Evolutionary conservation across 305 asterid genomes (phyloP).

Genomic region (Petunia hybrid): DNA sequence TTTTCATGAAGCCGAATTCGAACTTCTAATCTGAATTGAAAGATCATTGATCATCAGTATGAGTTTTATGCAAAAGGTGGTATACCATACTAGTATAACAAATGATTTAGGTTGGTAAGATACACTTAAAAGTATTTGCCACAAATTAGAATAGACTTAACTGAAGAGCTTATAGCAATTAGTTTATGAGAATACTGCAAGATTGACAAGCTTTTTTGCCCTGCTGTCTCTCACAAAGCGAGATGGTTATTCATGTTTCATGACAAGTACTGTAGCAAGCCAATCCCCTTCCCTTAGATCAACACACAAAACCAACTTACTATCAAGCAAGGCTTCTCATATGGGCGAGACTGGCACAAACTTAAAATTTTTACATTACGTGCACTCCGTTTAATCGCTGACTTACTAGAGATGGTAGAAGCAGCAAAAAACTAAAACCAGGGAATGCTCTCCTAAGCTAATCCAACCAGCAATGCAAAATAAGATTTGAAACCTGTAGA

Average conservation of each 20-base stretch:
- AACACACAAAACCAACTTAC: conserved; percentile 12
- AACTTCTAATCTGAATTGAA: background rate
- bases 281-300: background rate
- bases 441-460: conserved; percentile 13
- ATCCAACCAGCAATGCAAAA: background rate
- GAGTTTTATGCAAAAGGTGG: background rate
- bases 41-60: background rate
- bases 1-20: background rate
- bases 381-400: background rate
- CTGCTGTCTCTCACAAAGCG: too few relatives aligned
- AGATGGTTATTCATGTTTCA: too few relatives aligned
- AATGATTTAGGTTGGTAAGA: too few relatives aligned
- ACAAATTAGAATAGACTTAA: too few relatives aligned
- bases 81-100: too few relatives aligned
- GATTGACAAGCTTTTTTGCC: too few relatives aligned
- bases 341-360: background rate
- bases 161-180: too few relatives aligned
- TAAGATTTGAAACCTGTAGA: too few relatives aligned
- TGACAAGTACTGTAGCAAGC: too few relatives aligned
- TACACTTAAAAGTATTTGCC: too few relatives aligned
- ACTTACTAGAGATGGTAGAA: conserved; percentile 2
- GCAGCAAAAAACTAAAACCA: background rate
- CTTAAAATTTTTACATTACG: background rate
- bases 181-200: background rate
- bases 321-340: conserved; percentile 2